Evolutionary conservation across 2,329 filamentous ascomycete species (phyloP).

Genomic region (Teratosphaeria destructans): DNA sequence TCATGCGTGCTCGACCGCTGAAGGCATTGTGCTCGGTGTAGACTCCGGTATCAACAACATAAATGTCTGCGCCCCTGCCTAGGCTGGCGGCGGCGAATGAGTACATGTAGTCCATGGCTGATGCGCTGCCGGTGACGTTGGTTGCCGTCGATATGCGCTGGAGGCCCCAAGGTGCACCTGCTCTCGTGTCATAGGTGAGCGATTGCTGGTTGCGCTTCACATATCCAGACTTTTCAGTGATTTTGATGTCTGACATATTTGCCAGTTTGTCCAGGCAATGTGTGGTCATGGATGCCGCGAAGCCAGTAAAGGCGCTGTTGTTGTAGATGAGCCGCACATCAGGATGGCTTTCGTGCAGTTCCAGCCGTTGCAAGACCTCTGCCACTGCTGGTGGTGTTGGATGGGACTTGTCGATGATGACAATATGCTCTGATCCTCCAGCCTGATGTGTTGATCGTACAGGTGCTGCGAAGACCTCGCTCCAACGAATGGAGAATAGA

Average conservation of each 20-base stretch:
- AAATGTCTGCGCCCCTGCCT: slow-evolving; percentile 37
- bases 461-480: slow-evolving; percentile 4
- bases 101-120: slow-evolving; percentile 34
- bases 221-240: slow-evolving; percentile 30
- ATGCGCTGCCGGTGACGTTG: slow-evolving; percentile 15
- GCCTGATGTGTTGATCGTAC: slow-evolving; percentile 10
- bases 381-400: slow-evolving; percentile 24
- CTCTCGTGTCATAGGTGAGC: slow-evolving; percentile 15
- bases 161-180: slow-evolving; percentile 36
- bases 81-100: slow-evolving; percentile 30
- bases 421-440: slow-evolving; percentile 25
- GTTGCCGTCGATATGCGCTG: slow-evolving; percentile 32
- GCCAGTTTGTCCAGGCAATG: slow-evolving; percentile 30
- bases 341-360: slow-evolving; percentile 28
- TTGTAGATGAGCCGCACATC: slow-evolving; percentile 31
- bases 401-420: slow-evolving; percentile 26
- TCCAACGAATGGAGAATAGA: background rate
- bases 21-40: slow-evolving; percentile 37
- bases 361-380: slow-evolving; percentile 26
- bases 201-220: slow-evolving; percentile 12
- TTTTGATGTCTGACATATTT: slow-evolving; percentile 30
- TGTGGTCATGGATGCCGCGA: slow-evolving; percentile 30
- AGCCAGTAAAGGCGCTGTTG: slow-evolving; percentile 31
- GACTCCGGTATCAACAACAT: slow-evolving; percentile 40
- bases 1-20: slow-evolving; percentile 31